Evolutionary conservation across 2,329 filamentous ascomycete species (phyloP).

Genomic region (Colletotrichum lupini): DNA sequence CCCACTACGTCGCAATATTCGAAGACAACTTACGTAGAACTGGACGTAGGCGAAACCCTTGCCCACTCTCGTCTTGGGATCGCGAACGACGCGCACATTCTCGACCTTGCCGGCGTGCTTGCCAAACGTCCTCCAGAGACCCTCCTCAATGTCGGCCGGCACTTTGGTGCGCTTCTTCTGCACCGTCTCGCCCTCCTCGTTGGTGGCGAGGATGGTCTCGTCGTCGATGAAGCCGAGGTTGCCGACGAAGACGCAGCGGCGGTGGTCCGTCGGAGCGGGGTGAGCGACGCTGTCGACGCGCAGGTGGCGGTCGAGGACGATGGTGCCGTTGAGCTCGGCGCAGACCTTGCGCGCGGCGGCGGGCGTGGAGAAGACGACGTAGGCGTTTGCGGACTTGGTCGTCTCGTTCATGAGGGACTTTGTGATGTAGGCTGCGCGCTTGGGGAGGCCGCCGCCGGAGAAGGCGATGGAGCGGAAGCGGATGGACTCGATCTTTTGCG

Average conservation of each 20-base stretch:
- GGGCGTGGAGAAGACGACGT: slow-evolving; percentile 85
- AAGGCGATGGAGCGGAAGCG: slow-evolving; percentile 96
- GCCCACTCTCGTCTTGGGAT: slow-evolving; percentile 89
- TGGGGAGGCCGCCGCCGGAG: slow-evolving; percentile 79
- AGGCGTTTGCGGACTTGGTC: slow-evolving; percentile 93
- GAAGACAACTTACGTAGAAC: slow-evolving; percentile 71
- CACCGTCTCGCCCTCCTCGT: slow-evolving; percentile 72
- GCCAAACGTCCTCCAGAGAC: slow-evolving; percentile 84
- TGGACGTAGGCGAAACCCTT: slow-evolving; percentile 99
- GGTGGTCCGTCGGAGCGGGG: slow-evolving; percentile 83
- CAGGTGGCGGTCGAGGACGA: slow-evolving; percentile 87
- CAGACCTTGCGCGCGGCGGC: slow-evolving; percentile 82
- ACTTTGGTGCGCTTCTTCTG: slow-evolving; percentile 79
- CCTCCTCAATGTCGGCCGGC: slow-evolving; percentile 91
- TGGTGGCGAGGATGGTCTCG: slow-evolving; percentile 76
- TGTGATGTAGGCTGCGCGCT: slow-evolving; percentile 93
- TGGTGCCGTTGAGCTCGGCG: slow-evolving; percentile 82
- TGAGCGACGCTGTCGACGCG: slow-evolving; percentile 92
- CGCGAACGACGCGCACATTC: slow-evolving; percentile 91
- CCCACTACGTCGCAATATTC: background rate
- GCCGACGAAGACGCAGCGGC: slow-evolving; percentile 94
- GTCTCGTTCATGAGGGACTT: slow-evolving; percentile 92
- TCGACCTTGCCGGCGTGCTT: slow-evolving; percentile 84
- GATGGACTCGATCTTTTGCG: slow-evolving; percentile 86
- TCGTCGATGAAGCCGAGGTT: slow-evolving; percentile 97